A percentile compares a stretch with the other conserved stretches of the same genome.
Evolutionary conservation across 2,329 filamentous ascomycete genomes (phyloP).

Genomic region (Ilyonectria mors-panacis): DNA sequence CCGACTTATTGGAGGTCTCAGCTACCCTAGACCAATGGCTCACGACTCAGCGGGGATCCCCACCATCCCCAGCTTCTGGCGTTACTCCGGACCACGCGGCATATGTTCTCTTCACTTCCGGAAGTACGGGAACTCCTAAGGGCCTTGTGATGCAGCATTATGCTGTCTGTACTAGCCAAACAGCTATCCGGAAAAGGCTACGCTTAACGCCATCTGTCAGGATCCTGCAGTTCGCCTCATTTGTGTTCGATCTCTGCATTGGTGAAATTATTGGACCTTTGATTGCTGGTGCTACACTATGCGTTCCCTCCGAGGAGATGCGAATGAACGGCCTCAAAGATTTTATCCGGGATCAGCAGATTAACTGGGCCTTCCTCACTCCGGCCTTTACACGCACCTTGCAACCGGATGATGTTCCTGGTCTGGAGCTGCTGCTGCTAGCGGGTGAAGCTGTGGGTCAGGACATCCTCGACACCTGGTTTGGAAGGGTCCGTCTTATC

Average conservation of each 20-base stretch:
- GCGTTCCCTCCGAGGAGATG: constrained; percentile 45
- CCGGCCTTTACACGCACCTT: constrained; percentile 43
- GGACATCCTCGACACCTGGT: constrained; percentile 38
- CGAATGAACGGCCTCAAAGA: constrained; percentile 27
- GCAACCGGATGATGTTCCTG: constrained; percentile 34
- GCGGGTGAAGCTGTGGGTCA: constrained; percentile 40
- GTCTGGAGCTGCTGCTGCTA: constrained; percentile 34
- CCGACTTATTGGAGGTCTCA: constrained; percentile 1
- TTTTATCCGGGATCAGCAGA: constrained; percentile 33
- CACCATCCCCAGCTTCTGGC: neutral
- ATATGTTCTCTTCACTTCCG: constrained; percentile 44
- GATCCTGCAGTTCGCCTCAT: constrained; percentile 44
- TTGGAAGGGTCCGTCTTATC: constrained; percentile 33
- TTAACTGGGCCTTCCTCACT: constrained; percentile 44
- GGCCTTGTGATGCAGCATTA: constrained; percentile 43
- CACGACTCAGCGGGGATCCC: neutral
- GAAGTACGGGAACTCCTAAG: constrained; percentile 45
- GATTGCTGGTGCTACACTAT: constrained; percentile 39
- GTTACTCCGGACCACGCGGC: constrained; percentile 11
- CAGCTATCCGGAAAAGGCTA: constrained; percentile 33
- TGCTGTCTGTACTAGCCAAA: constrained; percentile 29
- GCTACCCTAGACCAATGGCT: neutral
- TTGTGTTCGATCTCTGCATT: constrained; percentile 43
- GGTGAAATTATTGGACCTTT: constrained; percentile 38
- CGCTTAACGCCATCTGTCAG: constrained; percentile 10